Conservation (phyloP, 208 protist genomes). For the Trypanosoma scelopori region DNA sequence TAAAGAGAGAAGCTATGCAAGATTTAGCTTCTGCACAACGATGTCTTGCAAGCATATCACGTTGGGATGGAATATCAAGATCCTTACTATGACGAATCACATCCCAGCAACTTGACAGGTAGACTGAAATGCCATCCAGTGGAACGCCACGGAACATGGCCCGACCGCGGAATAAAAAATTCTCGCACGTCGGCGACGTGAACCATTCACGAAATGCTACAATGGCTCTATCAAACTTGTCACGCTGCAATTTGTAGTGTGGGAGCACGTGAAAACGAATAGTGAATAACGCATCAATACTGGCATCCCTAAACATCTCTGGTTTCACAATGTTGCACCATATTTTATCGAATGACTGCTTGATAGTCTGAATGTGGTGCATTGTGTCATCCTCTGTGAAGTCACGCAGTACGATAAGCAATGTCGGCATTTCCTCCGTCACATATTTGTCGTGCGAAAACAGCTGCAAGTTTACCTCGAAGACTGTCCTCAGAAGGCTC, state of each 20-base stretch:
- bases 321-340: conserved; percentile 87
- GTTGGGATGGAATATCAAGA: conserved; percentile 95
- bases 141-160: conserved; percentile 85
- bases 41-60: conserved; percentile 95
- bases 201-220: conserved; percentile 65
- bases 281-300: conserved; percentile 70
- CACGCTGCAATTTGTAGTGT: conserved; percentile 81
- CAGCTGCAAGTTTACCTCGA: conserved; percentile 96
- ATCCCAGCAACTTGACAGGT: conserved; percentile 90
- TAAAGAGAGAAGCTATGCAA: neutral
- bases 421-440: conserved; percentile 91
- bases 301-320: conserved; percentile 45
- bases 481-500: conserved; percentile 94
- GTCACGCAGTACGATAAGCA: conserved; percentile 96
- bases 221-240: conserved; percentile 56
- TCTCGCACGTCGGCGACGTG: conserved; percentile 25
- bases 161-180: conserved; percentile 70
- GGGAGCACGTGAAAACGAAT: conserved; percentile 79
- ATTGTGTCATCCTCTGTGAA: conserved; percentile 87
- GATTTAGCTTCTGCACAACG: conserved; percentile 89
- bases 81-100: conserved; percentile 94
- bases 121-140: conserved; percentile 82
- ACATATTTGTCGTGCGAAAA: conserved; percentile 86
- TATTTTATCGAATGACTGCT: conserved; percentile 93
- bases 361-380: conserved; percentile 72